Percentiles rank a stretch among this genome's conserved stretches.
These are phyloP conservation scores for Dinochytrium kinnereticum DNA, from an alignment of 371 early-diverging fungal species.

Conservation along the genomic window DNA sequence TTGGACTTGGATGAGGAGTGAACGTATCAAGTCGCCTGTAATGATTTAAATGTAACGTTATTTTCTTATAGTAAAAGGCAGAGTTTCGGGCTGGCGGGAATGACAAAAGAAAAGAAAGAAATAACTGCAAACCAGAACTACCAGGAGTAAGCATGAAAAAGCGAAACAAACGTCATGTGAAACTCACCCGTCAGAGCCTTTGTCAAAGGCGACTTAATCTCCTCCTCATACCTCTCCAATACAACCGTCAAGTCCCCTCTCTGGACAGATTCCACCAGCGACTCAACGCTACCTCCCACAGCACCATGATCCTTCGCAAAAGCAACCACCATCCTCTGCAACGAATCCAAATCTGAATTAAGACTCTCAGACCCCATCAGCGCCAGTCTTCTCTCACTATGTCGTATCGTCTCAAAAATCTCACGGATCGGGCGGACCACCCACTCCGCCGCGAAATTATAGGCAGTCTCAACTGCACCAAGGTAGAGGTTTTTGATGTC, in stretches of 20 bases:
- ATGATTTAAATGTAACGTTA: background rate
- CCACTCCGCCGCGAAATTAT: slow-evolving; percentile 74
- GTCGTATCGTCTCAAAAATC: slow-evolving; percentile 86
- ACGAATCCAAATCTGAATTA: slow-evolving; percentile 79
- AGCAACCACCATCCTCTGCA: slow-evolving; percentile 87
- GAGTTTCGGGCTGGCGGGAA: too few species aligned
- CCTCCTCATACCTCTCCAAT: slow-evolving; percentile 77
- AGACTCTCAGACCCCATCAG: slow-evolving; percentile 78
- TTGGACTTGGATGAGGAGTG: slow-evolving; percentile 84
- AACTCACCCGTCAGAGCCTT: slow-evolving; percentile 60
- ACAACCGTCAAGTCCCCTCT: slow-evolving; percentile 84
- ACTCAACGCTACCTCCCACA: slow-evolving; percentile 41
- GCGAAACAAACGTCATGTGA: too few species aligned
- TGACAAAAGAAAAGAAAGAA: too few species aligned
- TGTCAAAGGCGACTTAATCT: slow-evolving; percentile 72
- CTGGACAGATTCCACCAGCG: slow-evolving; percentile 54
- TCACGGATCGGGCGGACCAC: slow-evolving; percentile 75
- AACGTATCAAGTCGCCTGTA: slow-evolving; percentile 75
- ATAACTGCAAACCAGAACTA: too few species aligned
- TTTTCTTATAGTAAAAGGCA: too few species aligned
- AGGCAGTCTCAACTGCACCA: slow-evolving; percentile 45
- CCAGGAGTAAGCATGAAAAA: background rate
- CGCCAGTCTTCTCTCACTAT: slow-evolving; percentile 73
- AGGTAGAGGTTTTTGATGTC: background rate
- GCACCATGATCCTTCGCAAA: slow-evolving; percentile 73